Evolutionary conservation across 495 filamentous ascomycete genomes (phyloP).

Genomic region (Amniculicola lignicola): DNA sequence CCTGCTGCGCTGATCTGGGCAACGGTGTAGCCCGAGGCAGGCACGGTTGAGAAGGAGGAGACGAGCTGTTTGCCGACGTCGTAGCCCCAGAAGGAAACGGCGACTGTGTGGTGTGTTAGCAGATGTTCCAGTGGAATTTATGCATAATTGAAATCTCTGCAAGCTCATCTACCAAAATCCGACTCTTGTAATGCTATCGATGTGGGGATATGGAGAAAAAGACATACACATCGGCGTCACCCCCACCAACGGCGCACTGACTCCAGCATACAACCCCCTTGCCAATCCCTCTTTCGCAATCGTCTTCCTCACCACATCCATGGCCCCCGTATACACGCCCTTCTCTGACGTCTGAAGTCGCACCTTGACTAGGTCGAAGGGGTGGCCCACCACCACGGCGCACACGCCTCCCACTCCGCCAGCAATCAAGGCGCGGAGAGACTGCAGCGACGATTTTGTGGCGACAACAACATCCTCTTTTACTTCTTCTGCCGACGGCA

Average conservation of each 20-base stretch:
- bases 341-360: conserved; percentile 92
- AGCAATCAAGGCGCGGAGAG: conserved; percentile 75
- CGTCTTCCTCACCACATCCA: conserved; percentile 87
- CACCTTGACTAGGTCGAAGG: conserved; percentile 97
- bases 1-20: conserved; percentile 87
- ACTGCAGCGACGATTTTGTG: conserved; percentile 41
- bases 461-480: conserved; percentile 43
- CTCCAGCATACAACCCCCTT: conserved; percentile 91
- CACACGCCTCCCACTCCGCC: conserved; percentile 92
- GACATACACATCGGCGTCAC: conserved; percentile 98
- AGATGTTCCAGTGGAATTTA: too few species aligned
- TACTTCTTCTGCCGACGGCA: conserved; percentile 41
- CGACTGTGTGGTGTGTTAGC: conserved; percentile 56
- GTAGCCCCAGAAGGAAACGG: conserved; percentile 98
- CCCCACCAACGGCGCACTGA: conserved; percentile 87
- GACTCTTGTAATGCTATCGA: neutral
- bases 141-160: too few species aligned
- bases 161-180: too few species aligned
- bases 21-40: conserved; percentile 69
- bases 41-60: conserved; percentile 60
- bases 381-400: conserved; percentile 90
- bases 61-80: conserved; percentile 91
- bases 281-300: conserved; percentile 81
- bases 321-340: conserved; percentile 83
- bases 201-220: neutral